Conservation (phyloP, 352 stramenopile species). For the Globisporangium heterothallicum region DNA sequence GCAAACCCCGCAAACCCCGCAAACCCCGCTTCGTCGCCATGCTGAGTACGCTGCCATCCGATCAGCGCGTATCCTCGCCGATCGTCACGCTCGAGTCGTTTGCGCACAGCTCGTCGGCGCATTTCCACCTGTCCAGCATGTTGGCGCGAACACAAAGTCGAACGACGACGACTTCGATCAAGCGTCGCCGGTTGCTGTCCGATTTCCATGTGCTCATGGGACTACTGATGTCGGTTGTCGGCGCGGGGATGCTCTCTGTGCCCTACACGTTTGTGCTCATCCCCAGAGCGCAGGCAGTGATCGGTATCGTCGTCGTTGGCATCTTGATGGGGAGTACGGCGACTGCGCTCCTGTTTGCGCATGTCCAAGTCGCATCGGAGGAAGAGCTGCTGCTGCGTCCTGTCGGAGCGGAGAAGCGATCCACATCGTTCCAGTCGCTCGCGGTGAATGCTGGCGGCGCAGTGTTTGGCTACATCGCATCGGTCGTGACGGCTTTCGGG, state of each 20-base stretch:
- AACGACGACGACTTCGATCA: not conserved
- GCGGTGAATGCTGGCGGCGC: conserved; percentile 43
- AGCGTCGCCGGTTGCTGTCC: not conserved
- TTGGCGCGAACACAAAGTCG: not conserved
- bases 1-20: too few relatives aligned
- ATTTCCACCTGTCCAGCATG: not conserved
- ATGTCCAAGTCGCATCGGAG: conserved; percentile 38
- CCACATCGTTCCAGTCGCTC: conserved; percentile 62
- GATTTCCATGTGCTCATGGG: conserved; percentile 44
- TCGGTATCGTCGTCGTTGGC: conserved; percentile 45
- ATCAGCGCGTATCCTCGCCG: not conserved
- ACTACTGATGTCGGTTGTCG: conserved; percentile 74
- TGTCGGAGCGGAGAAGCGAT: conserved; percentile 43
- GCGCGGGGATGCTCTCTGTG: conserved; percentile 62
- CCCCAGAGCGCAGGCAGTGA: conserved; percentile 31
- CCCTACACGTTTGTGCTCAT: conserved; percentile 66
- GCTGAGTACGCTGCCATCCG: not conserved
- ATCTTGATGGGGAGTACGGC: conserved; percentile 50
- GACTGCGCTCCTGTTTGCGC: conserved; percentile 46
- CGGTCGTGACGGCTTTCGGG: conserved; percentile 51
- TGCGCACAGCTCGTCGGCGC: not conserved
- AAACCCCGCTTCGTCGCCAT: too few relatives aligned
- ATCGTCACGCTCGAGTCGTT: not conserved
- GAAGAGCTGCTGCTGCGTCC: conserved; percentile 35
- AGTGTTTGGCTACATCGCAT: conserved; percentile 51